phyloP scores from a whole-genome alignment of 176 grass and related monocot genomes.

The Puya raimondii region DNA sequence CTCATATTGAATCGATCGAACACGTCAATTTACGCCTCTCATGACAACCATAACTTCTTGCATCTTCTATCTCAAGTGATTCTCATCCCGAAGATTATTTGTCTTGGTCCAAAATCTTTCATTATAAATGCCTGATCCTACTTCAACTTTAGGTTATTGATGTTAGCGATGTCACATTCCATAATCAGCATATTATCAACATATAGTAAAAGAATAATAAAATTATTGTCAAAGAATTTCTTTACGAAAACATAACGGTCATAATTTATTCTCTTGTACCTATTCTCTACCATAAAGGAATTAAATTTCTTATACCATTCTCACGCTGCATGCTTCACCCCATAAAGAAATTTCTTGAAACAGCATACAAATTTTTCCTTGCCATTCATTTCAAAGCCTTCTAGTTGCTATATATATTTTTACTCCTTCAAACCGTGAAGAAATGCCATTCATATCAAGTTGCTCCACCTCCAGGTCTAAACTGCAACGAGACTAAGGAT shows the following conservation, averaged over 20 bases:
- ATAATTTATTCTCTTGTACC: neutral
- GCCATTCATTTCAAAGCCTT: neutral
- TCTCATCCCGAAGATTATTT: constrained; percentile 2
- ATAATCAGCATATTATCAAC: constrained; percentile 10
- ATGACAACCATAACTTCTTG: constrained; percentile 7
- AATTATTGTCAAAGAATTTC: neutral
- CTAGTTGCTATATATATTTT: neutral
- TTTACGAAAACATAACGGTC: neutral
- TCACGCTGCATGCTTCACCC: neutral
- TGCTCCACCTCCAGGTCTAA: neutral
- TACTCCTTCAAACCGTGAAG: neutral
- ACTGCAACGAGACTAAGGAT: neutral
- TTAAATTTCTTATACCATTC: neutral
- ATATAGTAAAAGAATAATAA: constrained; percentile 7
- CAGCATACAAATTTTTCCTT: neutral
- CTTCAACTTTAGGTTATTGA: neutral
- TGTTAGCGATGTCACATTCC: neutral
- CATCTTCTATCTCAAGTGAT: constrained; percentile 5
- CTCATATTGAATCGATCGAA: constrained; percentile 21
- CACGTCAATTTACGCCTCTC: neutral
- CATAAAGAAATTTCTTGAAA: neutral
- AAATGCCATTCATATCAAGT: neutral
- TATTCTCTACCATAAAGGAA: constrained; percentile 2
- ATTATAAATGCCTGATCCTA: neutral
- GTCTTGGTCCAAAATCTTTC: constrained; percentile 1